Evolutionary conservation across 768 basidiomycete genomes (phyloP).

Genomic region (Omphalotus guepiniiformis): DNA sequence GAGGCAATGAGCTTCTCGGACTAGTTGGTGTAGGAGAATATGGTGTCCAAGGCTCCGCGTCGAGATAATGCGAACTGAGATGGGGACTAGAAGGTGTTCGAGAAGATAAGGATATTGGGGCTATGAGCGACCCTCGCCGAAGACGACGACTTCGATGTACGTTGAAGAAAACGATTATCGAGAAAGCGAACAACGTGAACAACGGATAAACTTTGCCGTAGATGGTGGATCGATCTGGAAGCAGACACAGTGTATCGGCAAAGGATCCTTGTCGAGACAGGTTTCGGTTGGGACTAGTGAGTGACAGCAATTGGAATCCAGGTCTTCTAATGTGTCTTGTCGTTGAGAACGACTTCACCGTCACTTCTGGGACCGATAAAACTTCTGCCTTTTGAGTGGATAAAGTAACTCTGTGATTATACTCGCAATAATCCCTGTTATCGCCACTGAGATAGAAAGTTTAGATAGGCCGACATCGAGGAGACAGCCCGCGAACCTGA

Average conservation of each 20-base stretch:
- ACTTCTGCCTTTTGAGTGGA: constrained; percentile 17
- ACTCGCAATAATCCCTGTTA: constrained; percentile 89
- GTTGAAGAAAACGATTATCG: constrained; percentile 44
- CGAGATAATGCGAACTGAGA: constrained; percentile 17
- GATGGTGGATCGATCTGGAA: constrained; percentile 69
- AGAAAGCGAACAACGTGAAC: constrained; percentile 48
- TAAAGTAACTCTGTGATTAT: constrained; percentile 44
- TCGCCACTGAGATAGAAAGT: constrained; percentile 57
- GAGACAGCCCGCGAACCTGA: constrained; percentile 41
- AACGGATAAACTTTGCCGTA: constrained; percentile 65
- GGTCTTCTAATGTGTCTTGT: constrained; percentile 67
- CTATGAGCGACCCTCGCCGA: too few relatives aligned
- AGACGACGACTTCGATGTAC: constrained; percentile 18
- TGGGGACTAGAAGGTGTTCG: constrained; percentile 22
- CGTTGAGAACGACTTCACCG: constrained; percentile 84
- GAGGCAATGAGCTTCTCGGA: constrained; percentile 34
- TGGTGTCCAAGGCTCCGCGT: constrained; percentile 43
- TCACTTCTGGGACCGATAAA: constrained; percentile 62
- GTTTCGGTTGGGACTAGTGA: constrained; percentile 34
- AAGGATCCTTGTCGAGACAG: constrained; percentile 37
- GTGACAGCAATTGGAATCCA: constrained; percentile 82
- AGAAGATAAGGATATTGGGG: constrained; percentile 23
- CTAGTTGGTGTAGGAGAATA: constrained; percentile 33
- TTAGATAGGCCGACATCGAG: constrained; percentile 2
- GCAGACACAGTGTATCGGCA: constrained; percentile 64